A percentile compares a stretch with the other conserved stretches of the same genome.
These are phyloP conservation scores for Rhododendron ferrugineum DNA, from an alignment of 148 eudicot genomes.

Conservation along the genomic window DNA sequence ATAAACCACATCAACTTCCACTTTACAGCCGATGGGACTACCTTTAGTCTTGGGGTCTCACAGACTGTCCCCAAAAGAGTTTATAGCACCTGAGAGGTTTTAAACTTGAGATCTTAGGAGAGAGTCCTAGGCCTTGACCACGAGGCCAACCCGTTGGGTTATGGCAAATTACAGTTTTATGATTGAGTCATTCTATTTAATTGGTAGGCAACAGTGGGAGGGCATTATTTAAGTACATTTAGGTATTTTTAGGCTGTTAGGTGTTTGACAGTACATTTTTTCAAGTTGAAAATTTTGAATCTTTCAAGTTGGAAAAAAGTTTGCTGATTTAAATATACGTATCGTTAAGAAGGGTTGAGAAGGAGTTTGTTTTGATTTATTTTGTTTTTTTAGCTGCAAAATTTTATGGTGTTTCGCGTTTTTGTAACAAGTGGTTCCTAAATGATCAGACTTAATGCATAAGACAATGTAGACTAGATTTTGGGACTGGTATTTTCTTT, in stretches of 20 bases:
- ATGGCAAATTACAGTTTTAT: neutral
- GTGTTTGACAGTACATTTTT: neutral
- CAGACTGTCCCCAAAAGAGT: no score
- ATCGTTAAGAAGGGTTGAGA: neutral
- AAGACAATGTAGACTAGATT: neutral
- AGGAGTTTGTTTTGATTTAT: neutral
- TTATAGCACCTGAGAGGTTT: no score
- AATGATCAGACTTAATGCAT: neutral
- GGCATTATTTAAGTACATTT: conserved; percentile 2
- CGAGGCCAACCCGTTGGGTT: no score
- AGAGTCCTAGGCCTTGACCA: no score
- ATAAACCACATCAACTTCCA: no score
- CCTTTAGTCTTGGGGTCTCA: no score
- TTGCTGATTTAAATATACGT: neutral
- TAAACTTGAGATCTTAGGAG: no score
- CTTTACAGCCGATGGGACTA: no score
- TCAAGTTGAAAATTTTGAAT: neutral
- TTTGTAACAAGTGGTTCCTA: neutral
- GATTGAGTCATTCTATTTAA: neutral
- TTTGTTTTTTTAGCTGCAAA: neutral
- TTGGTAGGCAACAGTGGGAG: neutral
- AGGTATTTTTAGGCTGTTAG: neutral
- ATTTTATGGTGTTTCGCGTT: neutral
- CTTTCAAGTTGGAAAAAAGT: neutral
- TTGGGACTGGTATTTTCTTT: neutral